Evolutionary conservation across 495 filamentous ascomycete genomes (phyloP).

Genomic region (Penicillium cataractarum): DNA sequence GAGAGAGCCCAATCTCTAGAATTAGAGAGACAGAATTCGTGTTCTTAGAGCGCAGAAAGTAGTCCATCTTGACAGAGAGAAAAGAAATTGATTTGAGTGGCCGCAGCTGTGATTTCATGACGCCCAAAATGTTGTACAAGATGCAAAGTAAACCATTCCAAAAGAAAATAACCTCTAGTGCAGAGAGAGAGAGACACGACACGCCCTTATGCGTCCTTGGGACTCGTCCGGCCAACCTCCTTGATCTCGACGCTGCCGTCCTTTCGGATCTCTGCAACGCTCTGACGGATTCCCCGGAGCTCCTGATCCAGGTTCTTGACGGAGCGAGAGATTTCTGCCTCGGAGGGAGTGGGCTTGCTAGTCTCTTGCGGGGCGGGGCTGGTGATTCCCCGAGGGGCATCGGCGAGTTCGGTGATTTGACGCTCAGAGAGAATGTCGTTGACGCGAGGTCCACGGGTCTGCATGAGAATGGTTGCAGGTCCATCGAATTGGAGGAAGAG

Average conservation of each 20-base stretch:
- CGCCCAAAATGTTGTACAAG: slow-evolving; percentile 26
- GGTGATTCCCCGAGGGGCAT: slow-evolving; percentile 60
- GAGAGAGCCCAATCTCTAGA: neutral
- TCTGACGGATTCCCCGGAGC: slow-evolving; percentile 42
- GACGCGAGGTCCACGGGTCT: slow-evolving; percentile 75
- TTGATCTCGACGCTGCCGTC: slow-evolving; percentile 74
- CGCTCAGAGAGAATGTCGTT: slow-evolving; percentile 72
- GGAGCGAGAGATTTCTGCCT: slow-evolving; percentile 35
- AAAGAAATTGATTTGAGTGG: slow-evolving; percentile 15
- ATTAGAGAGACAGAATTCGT: neutral
- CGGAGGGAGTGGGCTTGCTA: slow-evolving; percentile 25
- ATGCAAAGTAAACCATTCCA: slow-evolving; percentile 26
- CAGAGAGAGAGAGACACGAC: slow-evolving; percentile 20
- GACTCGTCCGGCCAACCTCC: slow-evolving; percentile 46
- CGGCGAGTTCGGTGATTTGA: slow-evolving; percentile 87
- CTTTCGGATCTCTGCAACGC: slow-evolving; percentile 61
- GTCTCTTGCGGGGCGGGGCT: slow-evolving; percentile 42
- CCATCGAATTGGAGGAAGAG: slow-evolving; percentile 89
- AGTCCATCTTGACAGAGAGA: slow-evolving; percentile 2
- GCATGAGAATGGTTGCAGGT: slow-evolving; percentile 80
- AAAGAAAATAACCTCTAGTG: slow-evolving; percentile 21
- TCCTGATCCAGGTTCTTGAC: slow-evolving; percentile 40
- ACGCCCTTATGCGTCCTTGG: slow-evolving; percentile 21
- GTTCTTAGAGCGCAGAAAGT: neutral
- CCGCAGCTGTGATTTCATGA: slow-evolving; percentile 18